phyloP scores from a whole-genome alignment of 2,329 filamentous ascomycete genomes.

The Aspergillus novoparasiticus region DNA sequence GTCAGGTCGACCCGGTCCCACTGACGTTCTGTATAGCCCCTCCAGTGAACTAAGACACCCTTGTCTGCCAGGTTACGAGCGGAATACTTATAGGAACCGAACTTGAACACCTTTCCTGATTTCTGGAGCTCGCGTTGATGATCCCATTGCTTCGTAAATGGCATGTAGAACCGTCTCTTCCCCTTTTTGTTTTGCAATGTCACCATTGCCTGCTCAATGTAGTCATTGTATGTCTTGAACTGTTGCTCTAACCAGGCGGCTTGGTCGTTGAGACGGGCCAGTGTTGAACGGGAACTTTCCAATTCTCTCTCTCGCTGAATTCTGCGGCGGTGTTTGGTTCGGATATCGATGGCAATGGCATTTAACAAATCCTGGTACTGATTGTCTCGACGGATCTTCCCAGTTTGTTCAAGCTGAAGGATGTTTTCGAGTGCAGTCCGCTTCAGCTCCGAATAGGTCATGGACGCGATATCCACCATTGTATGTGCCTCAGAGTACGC shows the following conservation, averaged over 20 bases:
- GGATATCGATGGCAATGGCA: conserved; percentile 92
- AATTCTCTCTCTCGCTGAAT: conserved; percentile 90
- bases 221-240: conserved; percentile 97
- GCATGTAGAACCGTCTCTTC: conserved; percentile 90
- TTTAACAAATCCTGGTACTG: conserved; percentile 98
- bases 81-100: conserved; percentile 97
- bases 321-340: conserved; percentile 90
- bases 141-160: conserved; percentile 98
- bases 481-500: conserved; percentile 87
- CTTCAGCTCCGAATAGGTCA: conserved; percentile 92
- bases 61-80: conserved; percentile 87
- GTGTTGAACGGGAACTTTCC: conserved; percentile 59
- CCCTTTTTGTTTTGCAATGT: conserved; percentile 96
- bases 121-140: conserved; percentile 95
- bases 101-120: conserved; percentile 90
- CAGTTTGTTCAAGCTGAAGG: conserved; percentile 80
- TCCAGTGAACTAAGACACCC: conserved; percentile 91
- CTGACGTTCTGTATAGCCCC: conserved; percentile 76
- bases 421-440: conserved; percentile 92
- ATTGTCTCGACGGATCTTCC: conserved; percentile 83
- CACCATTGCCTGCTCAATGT: conserved; percentile 97
- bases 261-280: conserved; percentile 58
- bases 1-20: conserved; percentile 94
- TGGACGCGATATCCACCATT: conserved; percentile 83
- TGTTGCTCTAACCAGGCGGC: conserved; percentile 92